Evolutionary conservation across 805 yeast genomes (phyloP).

Genomic region (Priceomyces haplophilus): DNA sequence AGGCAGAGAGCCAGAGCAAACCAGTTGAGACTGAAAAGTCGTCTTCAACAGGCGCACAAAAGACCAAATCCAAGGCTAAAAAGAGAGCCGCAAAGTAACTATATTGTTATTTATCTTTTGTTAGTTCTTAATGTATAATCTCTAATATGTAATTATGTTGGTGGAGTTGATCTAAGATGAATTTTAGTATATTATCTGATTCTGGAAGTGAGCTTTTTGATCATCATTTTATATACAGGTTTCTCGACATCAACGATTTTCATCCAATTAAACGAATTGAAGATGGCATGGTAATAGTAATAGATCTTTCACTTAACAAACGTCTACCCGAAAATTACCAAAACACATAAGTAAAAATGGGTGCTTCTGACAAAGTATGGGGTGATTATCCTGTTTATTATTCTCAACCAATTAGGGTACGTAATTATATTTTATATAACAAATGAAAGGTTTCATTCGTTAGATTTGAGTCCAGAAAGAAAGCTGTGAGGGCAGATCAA

Average conservation of each 20-base stretch:
- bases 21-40: constrained; percentile 7
- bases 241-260: neutral
- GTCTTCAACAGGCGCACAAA: constrained; percentile 10
- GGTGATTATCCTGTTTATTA: constrained; percentile 56
- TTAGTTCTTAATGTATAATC: no score
- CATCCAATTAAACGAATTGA: constrained; percentile 10
- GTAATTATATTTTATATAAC: constrained; percentile 26
- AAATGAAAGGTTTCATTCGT: neutral
- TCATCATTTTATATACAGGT: constrained; percentile 5
- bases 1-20: constrained; percentile 7
- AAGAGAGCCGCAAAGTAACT: constrained; percentile 8
- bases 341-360: constrained; percentile 3
- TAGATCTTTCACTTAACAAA: neutral
- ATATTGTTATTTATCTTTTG: neutral
- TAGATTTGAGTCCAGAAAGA: no score
- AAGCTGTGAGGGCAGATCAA: no score
- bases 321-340: neutral
- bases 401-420: constrained; percentile 61
- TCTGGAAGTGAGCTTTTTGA: no score
- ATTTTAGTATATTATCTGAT: no score
- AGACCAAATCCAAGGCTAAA: constrained; percentile 13
- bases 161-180: neutral
- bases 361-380: constrained; percentile 39
- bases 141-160: no score
- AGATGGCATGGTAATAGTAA: constrained; percentile 4